Percentiles rank a stretch among this genome's conserved stretches.
Evolutionary conservation across 371 early-diverging fungal genomes (phyloP).

Genomic region (Apophysomyces sp.): DNA sequence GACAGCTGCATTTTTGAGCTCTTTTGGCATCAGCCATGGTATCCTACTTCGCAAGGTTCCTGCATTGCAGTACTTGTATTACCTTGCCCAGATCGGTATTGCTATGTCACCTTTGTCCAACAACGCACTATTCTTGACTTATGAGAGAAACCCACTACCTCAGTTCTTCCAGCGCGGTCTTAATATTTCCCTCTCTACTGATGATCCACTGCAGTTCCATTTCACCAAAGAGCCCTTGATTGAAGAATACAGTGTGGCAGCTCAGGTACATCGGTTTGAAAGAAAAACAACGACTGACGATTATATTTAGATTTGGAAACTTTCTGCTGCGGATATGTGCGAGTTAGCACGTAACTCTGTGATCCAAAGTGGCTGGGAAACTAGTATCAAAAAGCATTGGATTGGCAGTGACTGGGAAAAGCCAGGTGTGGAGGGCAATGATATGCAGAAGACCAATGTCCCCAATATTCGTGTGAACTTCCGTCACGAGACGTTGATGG

Average conservation of each 20-base stretch:
- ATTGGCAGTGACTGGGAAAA: constrained; percentile 80
- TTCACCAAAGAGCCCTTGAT: constrained; percentile 98
- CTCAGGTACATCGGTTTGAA: constrained; percentile 64
- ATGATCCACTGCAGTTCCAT: constrained; percentile 99
- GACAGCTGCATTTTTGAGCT: constrained; percentile 89
- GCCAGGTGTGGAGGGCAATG: constrained; percentile 85
- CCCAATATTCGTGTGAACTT: constrained; percentile 90
- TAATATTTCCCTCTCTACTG: constrained; percentile 95
- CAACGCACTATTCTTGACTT: constrained; percentile 96
- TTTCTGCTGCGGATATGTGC: constrained; percentile 95
- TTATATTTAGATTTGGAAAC: constrained; percentile 81
- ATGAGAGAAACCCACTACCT: constrained; percentile 96
- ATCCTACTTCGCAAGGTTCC: constrained; percentile 97
- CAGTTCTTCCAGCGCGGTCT: constrained; percentile 95
- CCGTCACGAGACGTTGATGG: constrained; percentile 83
- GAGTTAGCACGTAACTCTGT: constrained; percentile 97
- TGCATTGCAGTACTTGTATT: constrained; percentile 95
- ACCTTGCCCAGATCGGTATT: constrained; percentile 94
- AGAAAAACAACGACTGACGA: neutral
- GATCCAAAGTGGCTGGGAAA: constrained; percentile 93
- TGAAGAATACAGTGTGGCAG: constrained; percentile 98
- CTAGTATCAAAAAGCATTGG: constrained; percentile 91
- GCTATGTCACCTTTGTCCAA: constrained; percentile 99
- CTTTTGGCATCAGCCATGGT: constrained; percentile 94
- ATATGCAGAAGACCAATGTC: constrained; percentile 95